These are phyloP conservation scores for Ceratocystis papillata DNA, from an alignment of 2,329 filamentous ascomycete genomes.

Conservation along the genomic window DNA sequence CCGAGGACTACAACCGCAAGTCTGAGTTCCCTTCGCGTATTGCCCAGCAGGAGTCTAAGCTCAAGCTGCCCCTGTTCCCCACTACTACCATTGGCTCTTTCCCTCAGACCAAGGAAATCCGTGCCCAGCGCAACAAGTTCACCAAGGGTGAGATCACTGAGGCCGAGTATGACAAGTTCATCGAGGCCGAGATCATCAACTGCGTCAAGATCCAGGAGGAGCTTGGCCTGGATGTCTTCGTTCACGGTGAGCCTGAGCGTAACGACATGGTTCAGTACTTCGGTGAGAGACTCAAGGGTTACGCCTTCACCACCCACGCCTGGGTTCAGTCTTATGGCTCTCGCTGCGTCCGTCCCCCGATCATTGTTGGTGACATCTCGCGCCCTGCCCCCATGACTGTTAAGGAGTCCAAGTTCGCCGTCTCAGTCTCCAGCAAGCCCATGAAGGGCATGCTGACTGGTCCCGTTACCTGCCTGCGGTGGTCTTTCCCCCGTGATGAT, in stretches of 20 bases:
- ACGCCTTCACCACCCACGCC: slow-evolving; percentile 96
- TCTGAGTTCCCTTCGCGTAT: slow-evolving; percentile 79
- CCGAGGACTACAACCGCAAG: slow-evolving; percentile 83
- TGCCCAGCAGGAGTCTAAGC: slow-evolving; percentile 76
- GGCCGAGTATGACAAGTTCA: slow-evolving; percentile 95
- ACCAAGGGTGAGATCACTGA: slow-evolving; percentile 95
- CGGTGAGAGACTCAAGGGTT: slow-evolving; percentile 90
- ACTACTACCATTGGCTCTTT: slow-evolving; percentile 99
- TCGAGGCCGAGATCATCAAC: slow-evolving; percentile 94
- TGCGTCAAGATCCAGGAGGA: slow-evolving; percentile 96
- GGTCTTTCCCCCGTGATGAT: slow-evolving; percentile 99
- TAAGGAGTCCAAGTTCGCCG: slow-evolving; percentile 99
- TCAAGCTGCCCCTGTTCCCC: slow-evolving; percentile 92
- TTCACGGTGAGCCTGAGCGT: slow-evolving; percentile 98
- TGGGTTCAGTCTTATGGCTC: slow-evolving; percentile 99
- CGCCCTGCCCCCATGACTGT: slow-evolving; percentile 96
- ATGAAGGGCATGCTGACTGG: slow-evolving; percentile 99
- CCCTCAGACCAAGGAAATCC: slow-evolving; percentile 98
- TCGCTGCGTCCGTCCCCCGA: slow-evolving; percentile 93
- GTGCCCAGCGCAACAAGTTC: slow-evolving; percentile 92
- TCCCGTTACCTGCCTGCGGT: slow-evolving; percentile 95
- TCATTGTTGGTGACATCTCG: slow-evolving; percentile 97
- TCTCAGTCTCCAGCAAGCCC: slow-evolving; percentile 90
- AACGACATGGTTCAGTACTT: slow-evolving; percentile 99
- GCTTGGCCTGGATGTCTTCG: slow-evolving; percentile 90